Base-by-base conservation (phyloP, 1,284 basidiomycete genomes). In the Prillingera fragicola region DNA sequence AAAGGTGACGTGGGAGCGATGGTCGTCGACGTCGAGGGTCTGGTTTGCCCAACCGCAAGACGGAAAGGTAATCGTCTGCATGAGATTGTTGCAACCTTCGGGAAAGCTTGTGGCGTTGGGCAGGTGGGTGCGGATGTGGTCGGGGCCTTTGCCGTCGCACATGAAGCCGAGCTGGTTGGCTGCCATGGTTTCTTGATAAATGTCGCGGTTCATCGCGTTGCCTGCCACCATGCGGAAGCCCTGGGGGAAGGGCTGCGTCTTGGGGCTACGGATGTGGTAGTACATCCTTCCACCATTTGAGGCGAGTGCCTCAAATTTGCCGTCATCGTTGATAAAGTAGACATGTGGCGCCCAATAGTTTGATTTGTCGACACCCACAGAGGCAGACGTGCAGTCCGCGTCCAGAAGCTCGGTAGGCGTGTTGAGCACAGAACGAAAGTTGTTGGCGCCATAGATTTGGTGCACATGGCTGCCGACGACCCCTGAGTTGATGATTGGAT, bases 341-440 rank as follows among this genome's bases (percentile, higher is more conserved):
- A 74, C 54, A 38, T 69, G 59, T 25, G 72, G 72, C n/a, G 59
- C 62, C 74, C 74, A 75, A 56, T 75, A 75, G 45, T 63, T 63
- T 21, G 65, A 69, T 52, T 64, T 60, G 62, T 75, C 74, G 22
- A 64, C 65, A 4, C 52, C 59, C 34, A 74, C 57, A n/a, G 5
- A 5, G 6, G 27, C 10, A 4, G 6, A 5, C 27, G 27, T 5
- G 27, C 29, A 31, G 8, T 17, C 29, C 2, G 29, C 29, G 7
- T 31, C 18, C n/a, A 17, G 29, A n/a, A 15, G 29, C 29, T 31
- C 29, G n/a, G 14, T 9, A 17, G 29, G 29, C 29, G 29, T 31
- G 29, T 31, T 31, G 29, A 31, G 29, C 29, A 31, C 29, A 26
- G 50, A 51, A 33, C 43, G 51, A 48, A 72, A 65, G 29, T 54